Percentiles rank a stretch among this genome's conserved stretches.
These are phyloP conservation scores for Apiosordaria backusii DNA, from an alignment of 495 filamentous ascomycete genomes.

Conservation along the genomic window DNA sequence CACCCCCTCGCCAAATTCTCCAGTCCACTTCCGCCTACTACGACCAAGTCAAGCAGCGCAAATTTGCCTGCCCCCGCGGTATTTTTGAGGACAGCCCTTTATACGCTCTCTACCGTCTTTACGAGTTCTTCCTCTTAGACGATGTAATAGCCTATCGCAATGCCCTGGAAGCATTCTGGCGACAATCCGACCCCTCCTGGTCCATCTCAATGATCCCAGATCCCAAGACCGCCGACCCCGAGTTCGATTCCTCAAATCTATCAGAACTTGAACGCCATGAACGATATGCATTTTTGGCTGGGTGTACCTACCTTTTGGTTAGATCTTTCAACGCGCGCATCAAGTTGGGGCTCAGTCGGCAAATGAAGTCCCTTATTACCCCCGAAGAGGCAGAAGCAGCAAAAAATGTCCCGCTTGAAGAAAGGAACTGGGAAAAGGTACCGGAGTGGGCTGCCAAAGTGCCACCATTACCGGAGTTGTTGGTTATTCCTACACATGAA, in stretches of 20 bases:
- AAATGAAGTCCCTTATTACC: not conserved
- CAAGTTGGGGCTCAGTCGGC: conserved; percentile 3
- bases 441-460: conserved; percentile 5
- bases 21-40: not conserved
- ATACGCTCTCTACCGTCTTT: conserved; percentile 2
- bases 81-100: conserved; percentile 8
- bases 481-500: conserved; percentile 2
- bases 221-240: not conserved
- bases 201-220: not conserved
- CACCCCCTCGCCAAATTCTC: not conserved
- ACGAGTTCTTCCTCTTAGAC: not conserved
- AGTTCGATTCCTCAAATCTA: not conserved
- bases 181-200: not conserved
- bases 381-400: not conserved
- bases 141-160: not conserved
- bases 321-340: not conserved
- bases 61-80: conserved; percentile 1
- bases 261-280: not conserved
- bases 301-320: not conserved
- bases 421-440: conserved; percentile 3
- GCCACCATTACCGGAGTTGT: not conserved
- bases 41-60: conserved; percentile 3
- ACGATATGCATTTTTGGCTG: not conserved
- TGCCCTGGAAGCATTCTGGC: not conserved
- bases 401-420: not conserved